Conservation (phyloP, 768 basidiomycete genomes). For the Fibroporia radiculosa region DNA sequence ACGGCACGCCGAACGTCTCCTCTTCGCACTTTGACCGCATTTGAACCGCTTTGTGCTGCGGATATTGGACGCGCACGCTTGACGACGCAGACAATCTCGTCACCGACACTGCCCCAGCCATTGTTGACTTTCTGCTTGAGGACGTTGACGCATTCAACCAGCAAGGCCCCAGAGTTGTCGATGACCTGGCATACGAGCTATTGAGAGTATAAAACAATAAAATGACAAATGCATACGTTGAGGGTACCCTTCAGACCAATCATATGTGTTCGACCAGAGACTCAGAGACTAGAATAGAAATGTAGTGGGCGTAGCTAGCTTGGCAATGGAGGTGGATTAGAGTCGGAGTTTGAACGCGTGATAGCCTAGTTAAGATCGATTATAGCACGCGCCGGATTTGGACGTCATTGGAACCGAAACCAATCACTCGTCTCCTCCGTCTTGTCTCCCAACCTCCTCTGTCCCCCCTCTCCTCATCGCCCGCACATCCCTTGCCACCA, state of each 20-base stretch:
- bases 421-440: background rate
- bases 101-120: constrained; percentile 88
- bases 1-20: constrained; percentile 96
- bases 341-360: background rate
- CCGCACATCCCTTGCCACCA: constrained; percentile 19
- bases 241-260: constrained; percentile 92
- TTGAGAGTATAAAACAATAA: background rate
- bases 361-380: constrained; percentile 1
- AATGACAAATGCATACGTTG: constrained; percentile 46
- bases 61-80: constrained; percentile 83
- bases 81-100: constrained; percentile 94
- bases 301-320: background rate
- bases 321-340: background rate
- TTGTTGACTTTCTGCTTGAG: constrained; percentile 94
- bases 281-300: background rate
- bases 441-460: background rate
- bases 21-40: constrained; percentile 82
- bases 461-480: background rate
- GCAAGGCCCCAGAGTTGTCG: constrained; percentile 93
- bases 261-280: no score
- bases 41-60: constrained; percentile 54
- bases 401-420: no score
- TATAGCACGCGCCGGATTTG: constrained; percentile 2
- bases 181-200: constrained; percentile 55
- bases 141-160: constrained; percentile 95